A percentile compares a stretch with the other conserved stretches of the same genome.
These are phyloP conservation scores for Termitomyces sp. DNA, from an alignment of 768 basidiomycete genomes.

Conservation along the genomic window DNA sequence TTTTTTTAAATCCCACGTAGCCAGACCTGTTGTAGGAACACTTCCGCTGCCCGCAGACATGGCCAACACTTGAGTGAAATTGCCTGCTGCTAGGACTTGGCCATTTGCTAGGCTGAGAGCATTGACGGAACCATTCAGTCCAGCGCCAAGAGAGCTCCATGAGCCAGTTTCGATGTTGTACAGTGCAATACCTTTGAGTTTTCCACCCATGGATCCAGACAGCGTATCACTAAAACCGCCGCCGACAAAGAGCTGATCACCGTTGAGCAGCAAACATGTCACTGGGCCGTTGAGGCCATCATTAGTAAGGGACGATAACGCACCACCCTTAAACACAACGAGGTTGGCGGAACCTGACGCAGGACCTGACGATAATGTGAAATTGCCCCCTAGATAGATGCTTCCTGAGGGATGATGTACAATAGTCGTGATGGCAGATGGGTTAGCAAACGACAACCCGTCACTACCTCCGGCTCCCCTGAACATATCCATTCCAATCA, in stretches of 20 bases:
- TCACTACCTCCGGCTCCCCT: conserved; percentile 47
- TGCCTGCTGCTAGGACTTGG: conserved; percentile 65
- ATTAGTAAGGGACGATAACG: conserved; percentile 43
- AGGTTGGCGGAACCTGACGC: conserved; percentile 65
- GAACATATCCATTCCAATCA: conserved; percentile 55
- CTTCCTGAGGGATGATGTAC: conserved; percentile 60
- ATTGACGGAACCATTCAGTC: conserved; percentile 72
- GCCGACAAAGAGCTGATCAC: conserved; percentile 74
- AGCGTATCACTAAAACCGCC: conserved; percentile 77
- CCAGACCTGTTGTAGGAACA: conserved; percentile 53
- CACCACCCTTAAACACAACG: conserved; percentile 58
- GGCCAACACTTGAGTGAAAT: conserved; percentile 51
- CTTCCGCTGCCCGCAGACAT: conserved; percentile 27
- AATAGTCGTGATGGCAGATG: conserved; percentile 43
- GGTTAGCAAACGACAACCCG: conserved; percentile 28
- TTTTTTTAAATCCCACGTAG: conserved; percentile 60
- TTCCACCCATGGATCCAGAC: conserved; percentile 43
- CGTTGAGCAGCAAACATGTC: conserved; percentile 54
- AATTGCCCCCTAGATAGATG: conserved; percentile 74
- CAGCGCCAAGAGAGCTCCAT: conserved; percentile 68
- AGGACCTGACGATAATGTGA: conserved; percentile 51
- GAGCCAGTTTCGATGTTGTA: conserved; percentile 61
- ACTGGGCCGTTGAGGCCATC: conserved; percentile 82
- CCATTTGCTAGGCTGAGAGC: conserved; percentile 44
- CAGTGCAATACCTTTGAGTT: conserved; percentile 54